Conservation (phyloP, 2,329 filamentous ascomycete species). For the Ceratocystis diversiconidia region DNA sequence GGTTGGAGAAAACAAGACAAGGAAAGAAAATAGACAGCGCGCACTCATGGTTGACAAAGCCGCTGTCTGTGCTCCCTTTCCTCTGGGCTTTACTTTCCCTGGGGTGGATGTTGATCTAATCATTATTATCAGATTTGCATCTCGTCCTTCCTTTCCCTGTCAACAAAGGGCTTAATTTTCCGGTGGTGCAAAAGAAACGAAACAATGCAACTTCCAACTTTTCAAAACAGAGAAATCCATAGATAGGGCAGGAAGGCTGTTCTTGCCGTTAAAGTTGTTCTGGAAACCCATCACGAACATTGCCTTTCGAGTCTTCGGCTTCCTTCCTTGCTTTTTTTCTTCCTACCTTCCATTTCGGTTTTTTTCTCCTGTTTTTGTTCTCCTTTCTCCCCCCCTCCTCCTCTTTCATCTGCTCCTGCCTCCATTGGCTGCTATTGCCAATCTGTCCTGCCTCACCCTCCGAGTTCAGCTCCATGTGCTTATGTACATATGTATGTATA, state of each 20-base stretch:
- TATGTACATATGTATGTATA: no score
- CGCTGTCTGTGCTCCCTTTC: background rate
- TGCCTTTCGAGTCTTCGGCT: background rate
- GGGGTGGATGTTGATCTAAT: background rate
- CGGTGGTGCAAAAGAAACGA: no score
- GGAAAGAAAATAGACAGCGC: background rate
- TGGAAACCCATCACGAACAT: no score
- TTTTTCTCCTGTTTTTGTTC: background rate
- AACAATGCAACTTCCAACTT: no score
- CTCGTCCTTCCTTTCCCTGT: background rate
- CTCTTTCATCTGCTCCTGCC: background rate
- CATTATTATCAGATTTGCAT: conserved; percentile 1
- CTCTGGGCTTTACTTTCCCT: background rate
- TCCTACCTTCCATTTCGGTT: background rate
- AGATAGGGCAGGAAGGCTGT: no score
- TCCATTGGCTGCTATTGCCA: no score
- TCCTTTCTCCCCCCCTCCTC: background rate
- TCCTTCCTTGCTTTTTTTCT: background rate
- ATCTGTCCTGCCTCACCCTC: no score
- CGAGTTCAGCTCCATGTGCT: no score
- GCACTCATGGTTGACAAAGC: background rate
- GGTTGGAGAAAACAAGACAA: background rate
- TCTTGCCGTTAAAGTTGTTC: no score
- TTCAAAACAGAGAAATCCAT: no score
- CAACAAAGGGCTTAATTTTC: background rate